These are phyloP conservation scores for Coemansia sp. DNA, from an alignment of 192 early-diverging fungal genomes.

Conservation along the genomic window DNA sequence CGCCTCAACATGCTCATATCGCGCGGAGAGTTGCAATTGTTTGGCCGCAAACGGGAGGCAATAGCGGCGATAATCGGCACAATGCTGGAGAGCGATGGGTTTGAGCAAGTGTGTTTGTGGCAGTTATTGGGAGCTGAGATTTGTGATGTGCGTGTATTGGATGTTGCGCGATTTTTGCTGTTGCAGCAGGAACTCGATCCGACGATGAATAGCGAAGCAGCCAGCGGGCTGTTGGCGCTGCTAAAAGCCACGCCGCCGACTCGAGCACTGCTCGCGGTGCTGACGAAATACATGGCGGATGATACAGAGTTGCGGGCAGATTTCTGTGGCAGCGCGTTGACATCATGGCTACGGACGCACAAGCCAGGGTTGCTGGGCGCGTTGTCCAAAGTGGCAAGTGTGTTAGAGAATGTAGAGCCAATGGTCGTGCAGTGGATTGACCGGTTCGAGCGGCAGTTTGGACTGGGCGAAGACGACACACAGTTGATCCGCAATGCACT, in stretches of 20 bases:
- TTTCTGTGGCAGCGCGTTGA: constrained; percentile 32
- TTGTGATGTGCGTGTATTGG: constrained; percentile 14
- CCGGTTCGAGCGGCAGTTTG: constrained; percentile 8
- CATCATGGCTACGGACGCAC: constrained; percentile 37
- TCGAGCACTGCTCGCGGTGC: background rate
- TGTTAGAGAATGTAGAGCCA: background rate
- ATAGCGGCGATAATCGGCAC: constrained; percentile 8
- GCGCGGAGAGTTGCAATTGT: constrained; percentile 23
- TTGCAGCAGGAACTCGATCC: constrained; percentile 15
- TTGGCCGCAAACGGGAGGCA: constrained; percentile 14
- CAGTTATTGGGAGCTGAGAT: constrained; percentile 54
- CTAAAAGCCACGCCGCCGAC: constrained; percentile 42
- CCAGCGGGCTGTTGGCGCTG: constrained; percentile 51
- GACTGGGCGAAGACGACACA: background rate
- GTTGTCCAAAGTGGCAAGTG: background rate
- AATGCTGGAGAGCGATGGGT: constrained; percentile 49
- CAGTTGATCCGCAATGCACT: background rate
- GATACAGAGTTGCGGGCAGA: constrained; percentile 17
- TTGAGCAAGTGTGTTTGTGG: constrained; percentile 62
- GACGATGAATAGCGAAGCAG: constrained; percentile 41
- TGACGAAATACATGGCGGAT: constrained; percentile 14
- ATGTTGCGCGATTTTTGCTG: constrained; percentile 19
- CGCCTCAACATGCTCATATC: constrained; percentile 25
- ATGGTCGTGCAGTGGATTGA: constrained; percentile 9
- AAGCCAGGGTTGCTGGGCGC: constrained; percentile 5